Conservation (phyloP, 2,329 filamentous ascomycete species). For the Chaetomium sp. region DNA sequence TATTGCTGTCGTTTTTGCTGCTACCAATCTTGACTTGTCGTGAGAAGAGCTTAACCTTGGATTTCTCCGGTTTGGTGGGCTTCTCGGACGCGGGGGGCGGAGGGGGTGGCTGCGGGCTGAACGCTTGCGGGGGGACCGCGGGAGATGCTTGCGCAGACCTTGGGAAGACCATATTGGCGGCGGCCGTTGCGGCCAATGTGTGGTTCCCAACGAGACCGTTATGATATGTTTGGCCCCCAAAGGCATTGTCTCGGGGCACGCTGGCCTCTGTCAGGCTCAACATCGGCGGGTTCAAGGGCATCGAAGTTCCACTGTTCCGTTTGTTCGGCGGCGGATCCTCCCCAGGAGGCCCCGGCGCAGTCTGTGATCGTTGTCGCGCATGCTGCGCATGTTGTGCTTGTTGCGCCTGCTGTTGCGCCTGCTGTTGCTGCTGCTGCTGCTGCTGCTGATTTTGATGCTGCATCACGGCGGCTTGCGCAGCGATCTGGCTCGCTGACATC, state of each 20-base stretch:
- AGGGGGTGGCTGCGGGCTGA: constrained; percentile 29
- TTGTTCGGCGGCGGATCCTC: constrained; percentile 32
- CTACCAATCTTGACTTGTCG: constrained; percentile 69
- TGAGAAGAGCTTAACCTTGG: constrained; percentile 76
- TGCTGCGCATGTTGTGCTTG: constrained; percentile 33
- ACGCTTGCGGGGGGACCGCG: constrained; percentile 30
- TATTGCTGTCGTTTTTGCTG: constrained; percentile 56
- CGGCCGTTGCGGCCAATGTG: constrained; percentile 61
- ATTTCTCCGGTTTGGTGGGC: constrained; percentile 57
- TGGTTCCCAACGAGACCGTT: constrained; percentile 56
- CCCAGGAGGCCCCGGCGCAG: constrained; percentile 53
- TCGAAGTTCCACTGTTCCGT: constrained; percentile 42
- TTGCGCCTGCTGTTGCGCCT: constrained; percentile 53
- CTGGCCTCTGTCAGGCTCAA: constrained; percentile 60
- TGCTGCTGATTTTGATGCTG: constrained; percentile 52
- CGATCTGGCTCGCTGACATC: constrained; percentile 67
- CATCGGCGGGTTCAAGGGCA: constrained; percentile 55
- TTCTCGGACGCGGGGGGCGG: constrained; percentile 48
- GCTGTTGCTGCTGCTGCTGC: constrained; percentile 44
- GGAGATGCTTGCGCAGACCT: constrained; percentile 53
- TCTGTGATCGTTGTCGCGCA: constrained; percentile 65
- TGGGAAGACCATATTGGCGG: constrained; percentile 68
- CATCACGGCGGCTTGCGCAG: constrained; percentile 71
- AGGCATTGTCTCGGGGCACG: constrained; percentile 50
- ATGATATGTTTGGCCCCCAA: constrained; percentile 47